Conservation (phyloP, 805 yeast species). For the Grigorovia jiainica region DNA sequence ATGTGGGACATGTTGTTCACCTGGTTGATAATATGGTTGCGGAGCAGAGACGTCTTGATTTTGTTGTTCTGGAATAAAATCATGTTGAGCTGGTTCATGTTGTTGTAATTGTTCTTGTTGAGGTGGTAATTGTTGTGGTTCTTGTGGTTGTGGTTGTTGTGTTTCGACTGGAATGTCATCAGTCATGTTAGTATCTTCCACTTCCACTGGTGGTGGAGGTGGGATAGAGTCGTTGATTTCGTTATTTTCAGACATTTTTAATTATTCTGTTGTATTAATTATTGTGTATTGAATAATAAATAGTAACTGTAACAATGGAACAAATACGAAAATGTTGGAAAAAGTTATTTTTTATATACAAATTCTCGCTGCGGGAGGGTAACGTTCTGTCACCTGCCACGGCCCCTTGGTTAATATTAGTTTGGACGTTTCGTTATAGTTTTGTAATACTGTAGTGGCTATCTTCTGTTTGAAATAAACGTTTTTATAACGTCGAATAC, state of each 20-base stretch:
- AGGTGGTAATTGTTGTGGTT: background rate
- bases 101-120: constrained; percentile 4
- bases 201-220: constrained; percentile 3
- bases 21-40: constrained; percentile 9
- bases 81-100: constrained; percentile 3
- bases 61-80: constrained; percentile 5
- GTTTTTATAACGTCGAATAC: no score
- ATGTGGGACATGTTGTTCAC: constrained; percentile 11
- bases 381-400: no score
- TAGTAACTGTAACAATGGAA: background rate
- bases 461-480: no score
- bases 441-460: no score
- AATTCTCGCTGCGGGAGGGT: no score
- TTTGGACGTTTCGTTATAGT: no score
- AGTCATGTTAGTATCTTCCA: background rate
- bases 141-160: background rate
- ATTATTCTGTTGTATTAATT: no score
- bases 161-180: background rate
- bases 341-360: background rate
- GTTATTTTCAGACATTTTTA: constrained; percentile 1
- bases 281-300: background rate
- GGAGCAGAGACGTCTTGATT: constrained; percentile 12
- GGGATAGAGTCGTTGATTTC: constrained; percentile 1
- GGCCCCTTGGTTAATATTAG: no score
- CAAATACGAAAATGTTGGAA: background rate